Evolutionary conservation across 2,329 filamentous ascomycete species (phyloP).

Genomic region (Exserohilum turcica): DNA sequence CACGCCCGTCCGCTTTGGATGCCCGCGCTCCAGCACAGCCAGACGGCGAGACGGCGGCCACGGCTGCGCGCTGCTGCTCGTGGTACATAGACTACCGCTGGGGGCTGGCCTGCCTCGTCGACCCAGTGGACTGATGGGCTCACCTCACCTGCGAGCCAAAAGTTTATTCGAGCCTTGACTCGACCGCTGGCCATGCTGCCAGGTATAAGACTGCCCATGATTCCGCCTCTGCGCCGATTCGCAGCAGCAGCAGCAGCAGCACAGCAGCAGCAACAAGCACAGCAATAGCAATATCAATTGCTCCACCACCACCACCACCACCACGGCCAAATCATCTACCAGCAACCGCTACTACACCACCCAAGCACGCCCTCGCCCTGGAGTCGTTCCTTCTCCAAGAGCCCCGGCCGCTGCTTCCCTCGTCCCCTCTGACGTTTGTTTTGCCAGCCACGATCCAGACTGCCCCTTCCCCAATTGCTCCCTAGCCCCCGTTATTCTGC

Average conservation of each 20-base stretch:
- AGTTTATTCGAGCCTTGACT: conserved; percentile 30
- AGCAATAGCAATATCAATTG: too few species aligned
- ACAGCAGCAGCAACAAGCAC: too few species aligned
- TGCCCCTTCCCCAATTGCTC: conserved; percentile 2
- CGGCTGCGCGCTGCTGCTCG: conserved; percentile 32
- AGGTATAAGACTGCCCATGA: conserved; percentile 45
- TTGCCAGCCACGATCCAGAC: conserved; percentile 43
- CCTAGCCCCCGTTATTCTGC: conserved; percentile 27
- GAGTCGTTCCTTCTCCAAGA: conserved; percentile 23
- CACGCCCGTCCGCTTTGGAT: conserved; percentile 38
- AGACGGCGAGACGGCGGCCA: conserved; percentile 22
- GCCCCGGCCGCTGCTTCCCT: conserved; percentile 11
- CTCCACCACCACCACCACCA: too few species aligned
- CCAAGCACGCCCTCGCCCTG: conserved; percentile 17
- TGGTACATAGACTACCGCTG: conserved; percentile 36
- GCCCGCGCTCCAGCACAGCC: conserved; percentile 25
- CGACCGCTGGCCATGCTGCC: conserved; percentile 19
- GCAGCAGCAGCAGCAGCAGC: conserved; percentile 5
- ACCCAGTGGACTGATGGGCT: conserved; percentile 27
- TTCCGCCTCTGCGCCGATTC: conserved; percentile 38
- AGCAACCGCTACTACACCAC: too few species aligned
- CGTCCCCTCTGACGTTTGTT: conserved; percentile 38
- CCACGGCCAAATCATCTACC: too few species aligned
- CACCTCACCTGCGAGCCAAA: conserved; percentile 29
- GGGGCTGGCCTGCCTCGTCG: not conserved